Evolutionary conservation across 192 early-diverging fungal species (phyloP).

Genomic region (Funneliformis geosporum): DNA sequence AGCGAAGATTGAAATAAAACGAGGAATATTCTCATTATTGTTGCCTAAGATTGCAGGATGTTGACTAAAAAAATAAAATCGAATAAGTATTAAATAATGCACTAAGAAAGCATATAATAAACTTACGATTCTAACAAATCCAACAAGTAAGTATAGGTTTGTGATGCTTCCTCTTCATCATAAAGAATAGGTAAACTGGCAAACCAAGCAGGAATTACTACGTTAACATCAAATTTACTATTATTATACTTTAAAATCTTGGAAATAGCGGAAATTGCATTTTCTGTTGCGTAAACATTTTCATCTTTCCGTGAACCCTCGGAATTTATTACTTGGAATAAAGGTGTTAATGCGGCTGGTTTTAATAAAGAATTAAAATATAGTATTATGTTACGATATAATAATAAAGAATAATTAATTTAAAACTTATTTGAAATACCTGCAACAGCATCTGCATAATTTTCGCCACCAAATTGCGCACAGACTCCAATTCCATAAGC

Average conservation of each 20-base stretch:
- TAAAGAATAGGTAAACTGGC: slow-evolving; percentile 76
- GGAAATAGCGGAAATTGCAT: slow-evolving; percentile 86
- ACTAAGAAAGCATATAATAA: not conserved
- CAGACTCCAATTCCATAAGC: slow-evolving; percentile 93
- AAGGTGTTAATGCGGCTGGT: slow-evolving; percentile 66
- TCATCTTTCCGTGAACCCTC: slow-evolving; percentile 68
- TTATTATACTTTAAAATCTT: slow-evolving; percentile 79
- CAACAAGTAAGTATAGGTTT: slow-evolving; percentile 75
- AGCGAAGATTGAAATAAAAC: slow-evolving; percentile 62
- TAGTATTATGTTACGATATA: not conserved
- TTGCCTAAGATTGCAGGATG: slow-evolving; percentile 63
- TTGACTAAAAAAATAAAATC: slow-evolving; percentile 41
- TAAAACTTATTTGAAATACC: slow-evolving; percentile 32
- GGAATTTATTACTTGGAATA: slow-evolving; percentile 71
- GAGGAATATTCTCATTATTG: slow-evolving; percentile 62
- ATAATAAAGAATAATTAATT: slow-evolving; percentile 20
- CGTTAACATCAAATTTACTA: slow-evolving; percentile 61
- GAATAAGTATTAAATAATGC: not conserved
- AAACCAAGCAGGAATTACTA: slow-evolving; percentile 76
- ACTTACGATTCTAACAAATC: slow-evolving; percentile 66
- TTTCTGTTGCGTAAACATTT: slow-evolving; percentile 89
- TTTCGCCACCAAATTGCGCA: slow-evolving; percentile 84
- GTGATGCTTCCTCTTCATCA: slow-evolving; percentile 86
- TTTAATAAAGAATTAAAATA: slow-evolving; percentile 13
- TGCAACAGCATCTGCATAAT: slow-evolving; percentile 72